Evolutionary conservation across 176 grass and related monocot species (phyloP), one percentile per base, ranked within the genome.

Genomic region (Thalia dealbata): DNA sequence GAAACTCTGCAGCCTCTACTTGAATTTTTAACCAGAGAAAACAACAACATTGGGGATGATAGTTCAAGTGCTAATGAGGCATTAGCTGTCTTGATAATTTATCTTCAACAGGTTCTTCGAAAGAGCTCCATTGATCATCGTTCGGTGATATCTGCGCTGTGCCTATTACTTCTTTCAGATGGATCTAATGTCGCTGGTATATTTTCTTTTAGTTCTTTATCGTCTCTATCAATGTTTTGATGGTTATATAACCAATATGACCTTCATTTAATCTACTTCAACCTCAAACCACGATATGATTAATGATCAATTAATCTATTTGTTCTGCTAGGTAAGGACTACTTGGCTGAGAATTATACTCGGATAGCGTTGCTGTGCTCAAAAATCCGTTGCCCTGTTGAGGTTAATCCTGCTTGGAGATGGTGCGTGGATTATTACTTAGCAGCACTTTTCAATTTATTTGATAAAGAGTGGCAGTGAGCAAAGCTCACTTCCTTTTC

Each of bases 401-500:
- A 96, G 82, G 78, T 43, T 61, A 85, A 87, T 83, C 84, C 89
- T 48, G 71, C 89, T 72, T 96, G 89, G 92, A 89, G 89, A 96
- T 96, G 92, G 92, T 96, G 87, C 66, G 70, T 18, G 3, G 18
- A 3, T 38, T 61, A 23, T 50, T 64, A 11, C 14, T 43, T 72
- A 6, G 69, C 19, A 69, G 14, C 28, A n/a, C 65, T 68, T 68
- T 21, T 42, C 14, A 68, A 21, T 43, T 38, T 4, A 38, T 2
- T 38, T 38, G 32, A 38, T 58, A 48, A 48, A 48, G 1, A 48
- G 11, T 9, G 6, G 6, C 45, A 48, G 1, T 4, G 10, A 48
- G 45, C 45, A 4, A 9, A 7, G 11, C 45, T 4, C n/a, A n/a
- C n/a, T n/a, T n/a, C n/a, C n/a, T n/a, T n/a, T n/a, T n/a, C n/a